Evolutionary conservation across 108 stramenopile genomes (phyloP), one percentile per base, ranked within the genome.

Genomic region (Mediolabrus comicus): DNA sequence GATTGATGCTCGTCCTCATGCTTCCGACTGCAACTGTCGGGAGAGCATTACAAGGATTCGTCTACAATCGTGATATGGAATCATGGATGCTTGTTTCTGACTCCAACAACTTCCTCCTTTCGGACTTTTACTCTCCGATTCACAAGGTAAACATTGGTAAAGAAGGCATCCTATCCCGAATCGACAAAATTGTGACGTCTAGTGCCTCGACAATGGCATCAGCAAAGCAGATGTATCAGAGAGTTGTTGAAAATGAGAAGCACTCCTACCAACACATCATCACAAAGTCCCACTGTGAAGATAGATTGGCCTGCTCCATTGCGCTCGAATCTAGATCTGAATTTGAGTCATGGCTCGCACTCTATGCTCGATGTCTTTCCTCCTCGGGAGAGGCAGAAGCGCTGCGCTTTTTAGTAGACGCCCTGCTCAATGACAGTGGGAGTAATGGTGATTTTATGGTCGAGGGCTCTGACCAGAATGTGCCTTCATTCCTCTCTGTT

Each of bases 281-380:
- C 5, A 88, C 90, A 14, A 72, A 87, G 62, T 77, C 91, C 6
- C 93, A 95, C 62, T 95, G 93, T 59, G 93, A 95, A 75, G 91
- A 95, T 70, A 86, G 93, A 36, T 80, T 95, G 81, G 89, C 93
- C 0, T 95, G 93, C 62, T 84, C 93, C 4, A 35, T 92, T 55
- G 87, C 84, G 16, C 77, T 95, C 16, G 79, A 74, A 13, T 90
- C 87, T 1, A 62, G 70, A 22, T 30, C 64, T 38, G 93, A 95
- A 59, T 91, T 92, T 55, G 57, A 83, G 32, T 63, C 72, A 52
- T 95, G 93, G 93, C 62, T 93, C 2, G 49, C 71, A 28, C 59
- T 63, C 41, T 93, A 88, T 64, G 73, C 82, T 0, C 61, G 75
- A 12, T 74, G 67, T 10, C 59, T 93, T 33, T 54, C 84, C 0